phyloP scores from a whole-genome alignment of 768 basidiomycete species.

The Tylopilus subfusipes region DNA sequence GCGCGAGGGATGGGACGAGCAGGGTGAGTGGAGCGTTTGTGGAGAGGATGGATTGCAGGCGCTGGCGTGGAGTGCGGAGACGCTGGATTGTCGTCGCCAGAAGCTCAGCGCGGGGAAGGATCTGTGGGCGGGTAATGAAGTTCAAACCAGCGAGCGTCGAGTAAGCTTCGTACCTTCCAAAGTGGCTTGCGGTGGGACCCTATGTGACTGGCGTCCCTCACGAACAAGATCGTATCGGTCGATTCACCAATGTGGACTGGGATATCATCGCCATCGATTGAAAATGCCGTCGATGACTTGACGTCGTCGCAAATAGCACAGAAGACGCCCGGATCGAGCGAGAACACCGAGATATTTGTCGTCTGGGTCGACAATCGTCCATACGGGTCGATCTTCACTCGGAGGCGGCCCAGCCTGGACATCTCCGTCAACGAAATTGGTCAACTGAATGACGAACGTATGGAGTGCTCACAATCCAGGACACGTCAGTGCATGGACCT shows the following conservation, averaged over 20 bases:
- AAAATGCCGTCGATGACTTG: neutral
- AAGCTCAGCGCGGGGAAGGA: neutral
- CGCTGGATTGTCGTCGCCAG: neutral
- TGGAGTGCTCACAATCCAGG: slow-evolving; percentile 62
- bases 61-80: slow-evolving; percentile 25
- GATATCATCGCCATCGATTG: slow-evolving; percentile 13
- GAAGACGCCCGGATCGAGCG: slow-evolving; percentile 9
- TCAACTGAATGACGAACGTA: neutral
- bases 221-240: slow-evolving; percentile 9
- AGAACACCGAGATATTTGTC: slow-evolving; percentile 27
- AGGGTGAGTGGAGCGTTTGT: slow-evolving; percentile 52
- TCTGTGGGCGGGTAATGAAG: neutral
- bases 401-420: slow-evolving; percentile 21
- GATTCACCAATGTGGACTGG: neutral
- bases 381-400: slow-evolving; percentile 4
- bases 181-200: neutral
- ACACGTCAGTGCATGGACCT: slow-evolving; percentile 51
- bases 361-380: slow-evolving; percentile 17
- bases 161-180: slow-evolving; percentile 23
- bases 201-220: neutral
- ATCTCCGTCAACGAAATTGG: neutral
- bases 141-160: neutral
- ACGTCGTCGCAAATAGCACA: neutral
- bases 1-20: slow-evolving; percentile 43
- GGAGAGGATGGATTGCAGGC: slow-evolving; percentile 65